These are phyloP conservation scores for Protomyces gravidus DNA, from an alignment of 1,139 yeast genomes.

Conservation along the genomic window DNA sequence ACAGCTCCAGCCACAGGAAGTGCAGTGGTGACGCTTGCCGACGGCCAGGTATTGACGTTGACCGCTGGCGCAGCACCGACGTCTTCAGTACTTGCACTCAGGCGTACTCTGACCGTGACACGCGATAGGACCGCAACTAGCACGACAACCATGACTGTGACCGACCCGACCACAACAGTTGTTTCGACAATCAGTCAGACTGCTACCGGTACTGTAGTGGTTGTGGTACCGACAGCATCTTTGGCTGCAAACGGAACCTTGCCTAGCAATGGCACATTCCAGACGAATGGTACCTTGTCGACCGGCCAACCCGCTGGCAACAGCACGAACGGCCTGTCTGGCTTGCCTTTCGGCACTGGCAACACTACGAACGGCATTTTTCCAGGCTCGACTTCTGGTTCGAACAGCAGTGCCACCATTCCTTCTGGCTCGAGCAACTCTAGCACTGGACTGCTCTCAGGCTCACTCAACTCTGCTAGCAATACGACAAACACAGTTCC, in stretches of 20 bases:
- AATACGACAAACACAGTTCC: not conserved
- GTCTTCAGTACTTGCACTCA: not conserved
- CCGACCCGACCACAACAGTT: not conserved
- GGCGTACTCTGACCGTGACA: not conserved
- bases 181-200: not conserved
- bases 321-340: not conserved
- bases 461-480: not conserved
- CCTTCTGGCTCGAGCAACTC: not conserved
- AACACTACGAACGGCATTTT: not conserved
- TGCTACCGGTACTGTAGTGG: not conserved
- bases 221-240: not conserved
- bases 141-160: conserved; percentile 1
- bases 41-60: not conserved
- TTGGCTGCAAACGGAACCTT: not conserved
- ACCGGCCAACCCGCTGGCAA: not conserved
- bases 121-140: not conserved
- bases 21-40: not conserved
- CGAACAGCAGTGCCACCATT: not conserved
- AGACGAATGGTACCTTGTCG: not conserved
- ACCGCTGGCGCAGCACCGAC: not conserved
- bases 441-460: not conserved
- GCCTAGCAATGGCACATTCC: not conserved
- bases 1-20: not conserved
- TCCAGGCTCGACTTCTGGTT: not conserved
- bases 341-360: not conserved